Evolutionary conservation across 164 flowering plant genomes (phyloP).

Genomic region (Magnolia changhungtana): DNA sequence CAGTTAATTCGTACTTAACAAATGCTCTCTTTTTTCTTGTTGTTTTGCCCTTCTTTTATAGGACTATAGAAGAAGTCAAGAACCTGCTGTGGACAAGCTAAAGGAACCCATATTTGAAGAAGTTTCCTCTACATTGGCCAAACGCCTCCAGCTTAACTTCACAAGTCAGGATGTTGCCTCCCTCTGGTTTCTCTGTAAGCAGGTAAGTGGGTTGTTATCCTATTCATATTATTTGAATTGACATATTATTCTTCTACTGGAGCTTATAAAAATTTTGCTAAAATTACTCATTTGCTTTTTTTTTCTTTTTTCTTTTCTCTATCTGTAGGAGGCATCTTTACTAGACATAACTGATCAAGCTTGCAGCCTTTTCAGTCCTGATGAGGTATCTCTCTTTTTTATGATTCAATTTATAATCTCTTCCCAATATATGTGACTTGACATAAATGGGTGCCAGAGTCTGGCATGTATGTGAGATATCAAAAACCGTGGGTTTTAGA

Average conservation of each 20-base stretch:
- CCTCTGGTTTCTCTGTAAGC: constrained; percentile 93
- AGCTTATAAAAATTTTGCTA: neutral
- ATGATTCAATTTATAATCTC: neutral
- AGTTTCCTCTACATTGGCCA: constrained; percentile 42
- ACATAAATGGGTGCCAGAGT: neutral
- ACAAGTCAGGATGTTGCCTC: constrained; percentile 59
- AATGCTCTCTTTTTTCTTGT: neutral
- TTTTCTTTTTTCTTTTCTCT: neutral
- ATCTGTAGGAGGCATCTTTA: constrained; percentile 77
- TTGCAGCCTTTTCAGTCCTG: constrained; percentile 69
- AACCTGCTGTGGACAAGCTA: constrained; percentile 73
- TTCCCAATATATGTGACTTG: neutral
- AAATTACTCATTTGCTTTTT: neutral
- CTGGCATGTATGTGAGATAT: no score
- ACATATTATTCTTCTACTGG: neutral
- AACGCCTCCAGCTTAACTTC: constrained; percentile 63
- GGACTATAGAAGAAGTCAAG: constrained; percentile 60
- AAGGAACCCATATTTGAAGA: constrained; percentile 79
- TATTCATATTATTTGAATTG: neutral
- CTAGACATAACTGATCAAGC: constrained; percentile 78
- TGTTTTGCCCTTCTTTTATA: constrained; percentile 25
- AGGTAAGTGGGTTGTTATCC: constrained; percentile 37
- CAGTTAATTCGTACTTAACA: neutral
- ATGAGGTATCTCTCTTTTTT: constrained; percentile 55
- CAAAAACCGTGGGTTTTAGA: no score